Base-by-base conservation (phyloP, 352 stramenopile species). In the Phytophthora multivora region DNA sequence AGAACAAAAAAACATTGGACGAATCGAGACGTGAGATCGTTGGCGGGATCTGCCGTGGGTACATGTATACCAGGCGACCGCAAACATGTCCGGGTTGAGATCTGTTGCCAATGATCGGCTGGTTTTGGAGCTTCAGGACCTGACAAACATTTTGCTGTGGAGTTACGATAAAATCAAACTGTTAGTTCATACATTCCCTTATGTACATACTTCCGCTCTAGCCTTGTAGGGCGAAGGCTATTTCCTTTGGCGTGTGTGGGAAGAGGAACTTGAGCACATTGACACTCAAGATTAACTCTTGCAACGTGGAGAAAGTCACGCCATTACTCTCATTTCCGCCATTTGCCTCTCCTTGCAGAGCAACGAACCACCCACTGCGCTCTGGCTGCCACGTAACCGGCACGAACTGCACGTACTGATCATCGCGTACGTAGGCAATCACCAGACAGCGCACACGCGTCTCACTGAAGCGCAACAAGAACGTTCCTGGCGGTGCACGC, bases 261-360 rank as follows among this genome's bases (percentile, higher is more conserved):
- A 92, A 94, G 6, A 94, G 69, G 36, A 79, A 90, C 57, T 86
- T 92, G 36, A 94, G 81, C 36, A 94, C 83, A 6, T 75, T 83
- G 39, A 92, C 83, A 59, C 79, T 91, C 48, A 88, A 69, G 21
- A 94, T 82, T n/a, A 94, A 66, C 39, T 91, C 77, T 45, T 84
- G 68, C 19, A 94, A 71, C 4, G 76, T 85, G 16, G 73, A 46
- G 36, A 91, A 93, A 15, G 75, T 81, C 30, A 88, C 80, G 0
- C 70, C 76, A 38, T 63, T 77, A 11, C 51, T 59, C 47, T 63
- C 46, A 19, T 25, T 31, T 18, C 28, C 38, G n/a, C 41, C 58
- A 42, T 51, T 46, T 28, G 40, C 10, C 23, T 83, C 68, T 41
- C 74, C 75, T 61, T 92, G 71, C 5, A 94, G 59, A 1, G 74